These are phyloP conservation scores for Raphanus raphanistrum DNA, from an alignment of 345 rosid species.

Conservation along the genomic window DNA sequence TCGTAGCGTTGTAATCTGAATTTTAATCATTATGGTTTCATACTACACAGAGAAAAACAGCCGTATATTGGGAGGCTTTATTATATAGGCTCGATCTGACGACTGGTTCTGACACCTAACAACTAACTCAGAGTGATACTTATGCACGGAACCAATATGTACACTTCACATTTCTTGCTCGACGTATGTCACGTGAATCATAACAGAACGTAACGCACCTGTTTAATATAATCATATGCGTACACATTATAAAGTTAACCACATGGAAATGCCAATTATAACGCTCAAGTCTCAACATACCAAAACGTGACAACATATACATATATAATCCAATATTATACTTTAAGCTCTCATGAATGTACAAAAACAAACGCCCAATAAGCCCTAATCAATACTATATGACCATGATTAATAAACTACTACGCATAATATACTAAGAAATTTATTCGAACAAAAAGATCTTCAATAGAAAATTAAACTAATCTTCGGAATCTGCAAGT, in stretches of 20 bases:
- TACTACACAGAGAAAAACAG: background rate
- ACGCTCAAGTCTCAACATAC: background rate
- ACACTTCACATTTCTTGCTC: constrained; percentile 5
- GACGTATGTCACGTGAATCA: constrained; percentile 19
- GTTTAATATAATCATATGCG: background rate
- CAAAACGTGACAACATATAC: constrained; percentile 19
- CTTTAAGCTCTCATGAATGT: background rate
- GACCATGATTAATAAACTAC: background rate
- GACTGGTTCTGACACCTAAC: background rate
- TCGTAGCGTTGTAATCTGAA: too few relatives aligned
- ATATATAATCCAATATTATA: constrained; percentile 6
- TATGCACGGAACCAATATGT: constrained; percentile 13
- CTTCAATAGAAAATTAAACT: background rate
- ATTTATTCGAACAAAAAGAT: background rate
- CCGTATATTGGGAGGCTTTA: background rate
- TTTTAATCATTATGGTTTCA: too few relatives aligned
- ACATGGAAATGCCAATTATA: constrained; percentile 30
- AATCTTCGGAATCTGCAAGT: background rate
- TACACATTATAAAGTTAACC: constrained; percentile 26
- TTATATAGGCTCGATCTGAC: constrained; percentile 1
- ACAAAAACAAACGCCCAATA: background rate
- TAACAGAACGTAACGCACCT: constrained; percentile 8
- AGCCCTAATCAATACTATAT: background rate
- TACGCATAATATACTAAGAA: background rate
- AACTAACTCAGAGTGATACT: constrained; percentile 10